Percentiles rank a stretch among this genome's conserved stretches.
phyloP scores from a whole-genome alignment of 345 rosid species.

The Pugionium dolabratum region DNA sequence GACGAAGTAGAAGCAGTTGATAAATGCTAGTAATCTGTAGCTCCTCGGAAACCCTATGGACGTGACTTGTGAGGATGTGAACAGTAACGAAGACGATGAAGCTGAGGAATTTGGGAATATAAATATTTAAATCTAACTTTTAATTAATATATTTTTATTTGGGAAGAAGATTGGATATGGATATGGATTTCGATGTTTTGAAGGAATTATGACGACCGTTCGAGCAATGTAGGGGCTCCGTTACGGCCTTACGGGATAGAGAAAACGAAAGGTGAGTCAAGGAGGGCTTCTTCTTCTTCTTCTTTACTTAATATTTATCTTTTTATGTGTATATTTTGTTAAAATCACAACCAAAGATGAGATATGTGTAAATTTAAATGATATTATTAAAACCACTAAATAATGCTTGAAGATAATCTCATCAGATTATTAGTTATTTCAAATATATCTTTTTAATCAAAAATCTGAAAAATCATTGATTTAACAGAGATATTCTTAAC shows the following conservation, averaged over 20 bases:
- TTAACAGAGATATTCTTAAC: no score
- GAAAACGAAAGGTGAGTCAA: conserved; percentile 38
- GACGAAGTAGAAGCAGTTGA: conserved; percentile 1
- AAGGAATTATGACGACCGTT: conserved; percentile 39
- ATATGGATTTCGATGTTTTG: conserved; percentile 22
- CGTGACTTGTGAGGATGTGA: no score
- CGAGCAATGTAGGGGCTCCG: conserved; percentile 30
- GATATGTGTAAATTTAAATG: neutral
- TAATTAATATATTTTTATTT: conserved; percentile 5
- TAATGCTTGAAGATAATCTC: no score
- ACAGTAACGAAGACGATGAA: conserved; percentile 12
- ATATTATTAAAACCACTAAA: no score
- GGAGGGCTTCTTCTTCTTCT: conserved; percentile 32
- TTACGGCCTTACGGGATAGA: conserved; percentile 22
- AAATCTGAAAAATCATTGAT: no score
- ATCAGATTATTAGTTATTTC: no score
- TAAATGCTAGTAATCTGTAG: no score
- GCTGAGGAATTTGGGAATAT: neutral
- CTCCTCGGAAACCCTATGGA: no score
- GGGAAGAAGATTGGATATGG: conserved; percentile 25
- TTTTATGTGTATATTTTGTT: neutral
- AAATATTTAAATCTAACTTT: neutral
- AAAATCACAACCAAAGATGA: conserved; percentile 1
- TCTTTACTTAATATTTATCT: neutral
- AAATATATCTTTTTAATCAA: no score